Percentiles rank a stretch among this genome's conserved stretches.
These are phyloP conservation scores for Fusarium sacchari DNA, from an alignment of 2,329 filamentous ascomycete genomes.

Conservation along the genomic window DNA sequence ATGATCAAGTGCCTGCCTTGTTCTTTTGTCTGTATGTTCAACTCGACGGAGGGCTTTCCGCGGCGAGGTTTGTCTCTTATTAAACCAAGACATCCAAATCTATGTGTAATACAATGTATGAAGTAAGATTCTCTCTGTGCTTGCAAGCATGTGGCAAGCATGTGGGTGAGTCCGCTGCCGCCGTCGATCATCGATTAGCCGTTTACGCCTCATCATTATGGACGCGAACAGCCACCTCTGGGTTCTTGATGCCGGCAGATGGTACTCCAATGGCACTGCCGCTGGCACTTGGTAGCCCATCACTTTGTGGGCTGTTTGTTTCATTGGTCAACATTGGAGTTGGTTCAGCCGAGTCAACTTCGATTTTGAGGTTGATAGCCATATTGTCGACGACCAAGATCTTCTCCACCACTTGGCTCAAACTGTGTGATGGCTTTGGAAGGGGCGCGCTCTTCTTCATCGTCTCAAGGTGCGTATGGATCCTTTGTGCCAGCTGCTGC, in stretches of 20 bases:
- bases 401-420: not conserved
- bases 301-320: conserved; percentile 75
- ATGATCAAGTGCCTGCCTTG: conserved; percentile 30
- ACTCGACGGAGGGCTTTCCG: conserved; percentile 2
- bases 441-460: conserved; percentile 60
- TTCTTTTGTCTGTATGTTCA: conserved; percentile 13
- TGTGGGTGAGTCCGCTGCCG: not conserved
- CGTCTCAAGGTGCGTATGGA: conserved; percentile 66
- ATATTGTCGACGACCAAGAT: conserved; percentile 24
- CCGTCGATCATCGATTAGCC: not conserved
- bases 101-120: conserved; percentile 32
- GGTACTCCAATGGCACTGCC: conserved; percentile 61
- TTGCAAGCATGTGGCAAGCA: not conserved
- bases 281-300: conserved; percentile 71
- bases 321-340: conserved; percentile 75
- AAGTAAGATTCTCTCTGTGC: not conserved
- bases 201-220: conserved; percentile 47
- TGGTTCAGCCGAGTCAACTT: conserved; percentile 64
- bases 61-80: not conserved
- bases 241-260: conserved; percentile 44
- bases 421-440: conserved; percentile 57
- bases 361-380: conserved; percentile 51
- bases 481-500: conserved; percentile 69
- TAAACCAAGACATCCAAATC: conserved; percentile 10
- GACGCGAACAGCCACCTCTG: conserved; percentile 38